These are phyloP conservation scores for Blastomyces silverae DNA, from an alignment of 2,329 filamentous ascomycete species.

Conservation along the genomic window DNA sequence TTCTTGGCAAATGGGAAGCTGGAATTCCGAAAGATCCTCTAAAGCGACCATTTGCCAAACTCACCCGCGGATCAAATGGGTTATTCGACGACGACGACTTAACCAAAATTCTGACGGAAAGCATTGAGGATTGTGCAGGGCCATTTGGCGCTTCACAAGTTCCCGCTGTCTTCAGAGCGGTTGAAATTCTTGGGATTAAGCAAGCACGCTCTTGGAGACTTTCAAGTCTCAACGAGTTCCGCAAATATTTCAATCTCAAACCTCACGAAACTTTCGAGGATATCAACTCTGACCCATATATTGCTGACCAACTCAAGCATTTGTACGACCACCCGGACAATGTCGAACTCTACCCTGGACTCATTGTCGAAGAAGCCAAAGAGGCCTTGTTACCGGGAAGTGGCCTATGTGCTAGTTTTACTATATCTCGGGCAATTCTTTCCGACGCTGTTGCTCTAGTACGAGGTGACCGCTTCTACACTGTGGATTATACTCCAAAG, in stretches of 20 bases:
- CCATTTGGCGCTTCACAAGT: slow-evolving; percentile 65
- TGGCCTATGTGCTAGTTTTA: slow-evolving; percentile 35
- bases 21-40: slow-evolving; percentile 54
- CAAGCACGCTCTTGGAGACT: slow-evolving; percentile 62
- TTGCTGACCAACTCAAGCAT: slow-evolving; percentile 50
- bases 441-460: slow-evolving; percentile 42
- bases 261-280: slow-evolving; percentile 53
- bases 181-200: slow-evolving; percentile 73
- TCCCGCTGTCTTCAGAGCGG: slow-evolving; percentile 61
- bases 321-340: slow-evolving; percentile 60
- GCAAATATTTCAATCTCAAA: slow-evolving; percentile 55
- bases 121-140: slow-evolving; percentile 63
- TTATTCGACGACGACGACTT: slow-evolving; percentile 63
- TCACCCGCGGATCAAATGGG: slow-evolving; percentile 54
- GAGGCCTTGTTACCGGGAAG: slow-evolving; percentile 31
- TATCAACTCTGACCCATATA: slow-evolving; percentile 52
- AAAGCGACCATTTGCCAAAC: slow-evolving; percentile 55
- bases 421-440: slow-evolving; percentile 37
- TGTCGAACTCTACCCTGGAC: slow-evolving; percentile 63
- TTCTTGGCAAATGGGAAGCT: slow-evolving; percentile 51
- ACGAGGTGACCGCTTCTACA: slow-evolving; percentile 39
- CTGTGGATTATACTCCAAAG: slow-evolving; percentile 27
- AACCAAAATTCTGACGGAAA: slow-evolving; percentile 55
- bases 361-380: slow-evolving; percentile 46
- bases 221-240: slow-evolving; percentile 49